Percentiles rank a stretch among this genome's conserved stretches.
phyloP scores from a whole-genome alignment of 2,329 filamentous ascomycete genomes.

The Hansfordia pulvinata region DNA sequence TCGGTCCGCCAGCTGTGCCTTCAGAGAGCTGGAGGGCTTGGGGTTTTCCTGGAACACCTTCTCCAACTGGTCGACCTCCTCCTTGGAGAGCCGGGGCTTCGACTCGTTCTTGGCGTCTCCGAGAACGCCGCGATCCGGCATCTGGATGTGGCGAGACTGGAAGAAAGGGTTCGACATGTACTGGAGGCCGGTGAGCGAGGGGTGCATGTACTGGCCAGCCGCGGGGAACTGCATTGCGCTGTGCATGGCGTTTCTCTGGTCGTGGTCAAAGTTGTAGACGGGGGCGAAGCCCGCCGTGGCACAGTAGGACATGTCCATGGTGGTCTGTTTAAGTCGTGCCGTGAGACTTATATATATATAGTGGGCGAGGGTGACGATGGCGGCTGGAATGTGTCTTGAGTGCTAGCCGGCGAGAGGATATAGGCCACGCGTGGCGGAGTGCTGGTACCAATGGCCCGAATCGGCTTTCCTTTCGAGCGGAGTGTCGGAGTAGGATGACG shows the following conservation, averaged over 20 bases:
- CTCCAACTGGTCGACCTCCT: constrained; percentile 60
- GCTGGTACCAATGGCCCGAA: too few species aligned
- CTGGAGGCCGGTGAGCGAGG: constrained; percentile 11
- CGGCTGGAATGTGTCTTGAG: too few species aligned
- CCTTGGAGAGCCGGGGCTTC: constrained; percentile 52
- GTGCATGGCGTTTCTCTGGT: constrained; percentile 10
- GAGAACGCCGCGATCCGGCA: constrained; percentile 11
- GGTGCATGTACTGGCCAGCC: too few species aligned
- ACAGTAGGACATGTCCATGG: constrained; percentile 17
- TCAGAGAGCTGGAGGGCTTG: constrained; percentile 48
- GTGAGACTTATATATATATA: too few species aligned
- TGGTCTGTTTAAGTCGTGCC: too few species aligned
- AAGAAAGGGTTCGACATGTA: constrained; percentile 17
- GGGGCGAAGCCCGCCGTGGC: constrained; percentile 11
- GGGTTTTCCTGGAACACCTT: constrained; percentile 49
- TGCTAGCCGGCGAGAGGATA: too few species aligned
- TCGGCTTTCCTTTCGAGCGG: too few species aligned
- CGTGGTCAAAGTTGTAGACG: constrained; percentile 12
- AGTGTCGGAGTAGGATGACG: too few species aligned
- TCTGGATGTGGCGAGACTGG: constrained; percentile 10
- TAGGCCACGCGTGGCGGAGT: too few species aligned
- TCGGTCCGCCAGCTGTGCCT: constrained; percentile 45
- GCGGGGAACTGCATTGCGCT: constrained; percentile 12
- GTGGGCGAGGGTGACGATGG: too few species aligned
- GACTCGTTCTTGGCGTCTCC: constrained; percentile 18